phyloP scores from a whole-genome alignment of 2,329 filamentous ascomycete genomes.

The Epichloe coenophiala region DNA sequence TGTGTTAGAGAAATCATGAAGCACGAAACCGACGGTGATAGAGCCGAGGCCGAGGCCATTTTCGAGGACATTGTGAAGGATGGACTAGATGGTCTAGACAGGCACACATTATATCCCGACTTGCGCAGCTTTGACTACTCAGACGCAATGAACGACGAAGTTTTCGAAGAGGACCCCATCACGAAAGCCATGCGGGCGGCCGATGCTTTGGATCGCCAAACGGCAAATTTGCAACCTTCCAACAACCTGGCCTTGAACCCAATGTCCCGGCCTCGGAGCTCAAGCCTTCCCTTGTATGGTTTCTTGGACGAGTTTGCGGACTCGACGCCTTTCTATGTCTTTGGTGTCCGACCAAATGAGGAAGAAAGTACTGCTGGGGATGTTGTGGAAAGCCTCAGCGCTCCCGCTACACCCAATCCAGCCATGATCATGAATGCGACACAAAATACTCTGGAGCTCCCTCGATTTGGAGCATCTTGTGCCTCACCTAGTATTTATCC shows the following conservation, averaged over 20 bases:
- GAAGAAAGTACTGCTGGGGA: slow-evolving; percentile 10
- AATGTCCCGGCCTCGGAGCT: slow-evolving; percentile 29
- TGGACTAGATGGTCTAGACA: slow-evolving; percentile 28
- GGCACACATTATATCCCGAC: slow-evolving; percentile 10
- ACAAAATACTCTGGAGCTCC: slow-evolving; percentile 6
- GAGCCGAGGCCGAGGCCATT: slow-evolving; percentile 33
- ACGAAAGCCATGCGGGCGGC: slow-evolving; percentile 44
- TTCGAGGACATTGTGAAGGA: slow-evolving; percentile 37
- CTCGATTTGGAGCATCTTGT: slow-evolving; percentile 8
- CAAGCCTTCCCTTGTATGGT: slow-evolving; percentile 35
- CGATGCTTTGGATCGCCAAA: slow-evolving; percentile 42
- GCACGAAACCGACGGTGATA: slow-evolving; percentile 35
- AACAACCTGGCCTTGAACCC: slow-evolving; percentile 34
- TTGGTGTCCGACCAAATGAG: slow-evolving; percentile 23
- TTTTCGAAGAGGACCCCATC: slow-evolving; percentile 36
- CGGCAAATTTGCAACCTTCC: slow-evolving; percentile 37
- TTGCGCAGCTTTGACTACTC: slow-evolving; percentile 4
- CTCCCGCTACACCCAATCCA: slow-evolving; percentile 13
- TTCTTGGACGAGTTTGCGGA: slow-evolving; percentile 30
- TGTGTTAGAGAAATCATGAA: slow-evolving; percentile 43
- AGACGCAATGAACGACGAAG: slow-evolving; percentile 6
- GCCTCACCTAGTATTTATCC: slow-evolving; percentile 11
- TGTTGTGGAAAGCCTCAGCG: slow-evolving; percentile 5
- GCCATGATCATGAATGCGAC: slow-evolving; percentile 18
- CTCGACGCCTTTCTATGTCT: slow-evolving; percentile 33